These are phyloP conservation scores for Pelargonium citronellum DNA, from an alignment of 441 rosid species.

Conservation along the genomic window DNA sequence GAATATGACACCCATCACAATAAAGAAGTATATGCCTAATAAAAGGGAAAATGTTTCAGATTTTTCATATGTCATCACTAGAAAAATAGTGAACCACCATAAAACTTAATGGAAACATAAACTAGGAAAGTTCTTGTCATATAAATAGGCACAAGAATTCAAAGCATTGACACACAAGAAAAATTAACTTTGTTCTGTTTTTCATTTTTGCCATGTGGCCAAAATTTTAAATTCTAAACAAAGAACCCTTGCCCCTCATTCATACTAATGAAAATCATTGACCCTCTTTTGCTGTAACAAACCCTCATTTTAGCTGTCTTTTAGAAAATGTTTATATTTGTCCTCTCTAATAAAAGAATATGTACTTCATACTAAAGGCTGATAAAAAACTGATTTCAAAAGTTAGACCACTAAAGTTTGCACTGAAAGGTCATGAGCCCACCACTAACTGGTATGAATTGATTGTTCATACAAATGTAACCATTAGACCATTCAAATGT, in stretches of 20 bases:
- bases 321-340: background rate
- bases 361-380: background rate
- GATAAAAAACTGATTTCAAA: background rate
- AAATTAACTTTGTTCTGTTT: background rate
- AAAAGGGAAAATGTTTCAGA: background rate
- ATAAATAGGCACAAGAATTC: background rate
- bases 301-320: background rate
- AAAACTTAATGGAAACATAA: background rate
- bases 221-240: background rate
- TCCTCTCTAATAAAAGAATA: background rate
- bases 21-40: background rate
- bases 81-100: background rate
- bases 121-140: background rate
- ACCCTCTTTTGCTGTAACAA: background rate
- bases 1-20: background rate
- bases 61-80: conserved; percentile 1
- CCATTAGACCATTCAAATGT: background rate
- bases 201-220: background rate
- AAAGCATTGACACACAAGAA: background rate
- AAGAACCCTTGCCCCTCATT: background rate
- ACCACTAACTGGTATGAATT: background rate
- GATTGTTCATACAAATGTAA: background rate
- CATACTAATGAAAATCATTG: background rate
- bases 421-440: background rate
- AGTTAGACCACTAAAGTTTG: conserved; percentile 1